Evolutionary conservation across 768 basidiomycete genomes (phyloP), one percentile per base, ranked within the genome.

Genomic region (Gloeostereum incarnatum): DNA sequence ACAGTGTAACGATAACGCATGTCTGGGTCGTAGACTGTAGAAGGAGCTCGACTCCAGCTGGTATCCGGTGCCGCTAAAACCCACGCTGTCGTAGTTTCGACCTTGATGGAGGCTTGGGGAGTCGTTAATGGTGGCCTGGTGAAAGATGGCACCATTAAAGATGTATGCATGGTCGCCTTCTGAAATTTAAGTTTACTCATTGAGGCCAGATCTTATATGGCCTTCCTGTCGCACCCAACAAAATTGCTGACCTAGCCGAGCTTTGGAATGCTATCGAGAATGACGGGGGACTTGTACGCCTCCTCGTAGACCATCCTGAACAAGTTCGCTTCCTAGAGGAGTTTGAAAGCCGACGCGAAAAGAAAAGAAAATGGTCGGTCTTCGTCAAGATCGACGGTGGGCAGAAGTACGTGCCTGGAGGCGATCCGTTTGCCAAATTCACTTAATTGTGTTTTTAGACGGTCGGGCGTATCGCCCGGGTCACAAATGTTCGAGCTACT

Each of bases 341-440:
- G 34, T 84, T 71, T 47, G 80, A 80, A 53, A 59, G 50, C 18
- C 47, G 49, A 29, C 62, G 62, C 42, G 51, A 49, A 33, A 53
- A 46, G 11, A 58, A 62, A 1, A 62, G 63, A 46, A 61, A 53
- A 31, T 91, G 89, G 88, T 81, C 78, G 10, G 71, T 71, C 0
- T 91, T 90, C 54, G 68, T 92, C 42, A 91, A 91, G 61, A 58
- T 90, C 24, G 83, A 91, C 46, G 76, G 76, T 5, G 86, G 82
- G 20, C 71, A 76, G 48, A 77, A 79, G 87, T 89, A 57, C 21
- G 16, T 37, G 3, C 17, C 31, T 36, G 43, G 44, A 55, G 26
- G 56, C 43, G 39, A 36, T 22, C 14, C 16, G 4, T 25, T 42
- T 16, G 25, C 27, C 42, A 17, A n/a, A n/a, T n/a, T n/a, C n/a